Percentiles rank a stretch among this genome's conserved stretches.
Conservation (phyloP, 768 basidiomycete genomes). For the Boletus reticulatus region DNA sequence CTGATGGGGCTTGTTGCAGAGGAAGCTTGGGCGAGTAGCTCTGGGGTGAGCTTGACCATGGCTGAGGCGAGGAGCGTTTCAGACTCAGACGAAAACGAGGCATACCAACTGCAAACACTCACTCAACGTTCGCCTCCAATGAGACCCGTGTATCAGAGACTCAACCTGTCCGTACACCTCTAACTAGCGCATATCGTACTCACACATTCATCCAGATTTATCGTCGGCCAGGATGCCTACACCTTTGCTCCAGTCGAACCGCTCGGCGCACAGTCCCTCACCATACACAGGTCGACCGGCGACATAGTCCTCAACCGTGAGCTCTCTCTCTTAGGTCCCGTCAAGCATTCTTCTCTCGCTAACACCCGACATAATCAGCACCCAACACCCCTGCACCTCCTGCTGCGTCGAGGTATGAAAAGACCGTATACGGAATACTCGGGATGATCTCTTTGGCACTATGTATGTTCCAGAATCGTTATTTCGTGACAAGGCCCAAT, state of each 20-base stretch:
- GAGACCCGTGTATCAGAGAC: constrained; percentile 69
- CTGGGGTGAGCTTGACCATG: constrained; percentile 90
- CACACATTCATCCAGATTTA: constrained; percentile 45
- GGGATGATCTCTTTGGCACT: constrained; percentile 75
- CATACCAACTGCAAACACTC: neutral
- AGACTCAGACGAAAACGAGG: constrained; percentile 35
- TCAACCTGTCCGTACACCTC: constrained; percentile 55
- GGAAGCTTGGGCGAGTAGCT: constrained; percentile 79
- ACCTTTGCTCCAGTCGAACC: constrained; percentile 71
- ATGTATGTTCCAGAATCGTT: constrained; percentile 45
- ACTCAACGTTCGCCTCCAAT: constrained; percentile 37
- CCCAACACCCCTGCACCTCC: constrained; percentile 53
- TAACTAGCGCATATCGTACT: neutral
- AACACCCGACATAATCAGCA: constrained; percentile 34
- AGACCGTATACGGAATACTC: constrained; percentile 71
- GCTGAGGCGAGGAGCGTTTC: constrained; percentile 29
- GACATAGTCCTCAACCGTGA: constrained; percentile 70
- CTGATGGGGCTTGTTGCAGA: constrained; percentile 81
- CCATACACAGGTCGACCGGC: constrained; percentile 71
- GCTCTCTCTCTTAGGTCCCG: constrained; percentile 20
- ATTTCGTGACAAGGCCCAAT: neutral
- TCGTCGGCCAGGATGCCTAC: constrained; percentile 70
- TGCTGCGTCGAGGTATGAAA: constrained; percentile 57
- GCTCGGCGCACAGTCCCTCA: constrained; percentile 60
- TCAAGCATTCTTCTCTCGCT: neutral